These are phyloP conservation scores for Thuidium tamariscinum DNA, from an alignment of 225 moss, liverwort and hornwort species.

Conservation along the genomic window DNA sequence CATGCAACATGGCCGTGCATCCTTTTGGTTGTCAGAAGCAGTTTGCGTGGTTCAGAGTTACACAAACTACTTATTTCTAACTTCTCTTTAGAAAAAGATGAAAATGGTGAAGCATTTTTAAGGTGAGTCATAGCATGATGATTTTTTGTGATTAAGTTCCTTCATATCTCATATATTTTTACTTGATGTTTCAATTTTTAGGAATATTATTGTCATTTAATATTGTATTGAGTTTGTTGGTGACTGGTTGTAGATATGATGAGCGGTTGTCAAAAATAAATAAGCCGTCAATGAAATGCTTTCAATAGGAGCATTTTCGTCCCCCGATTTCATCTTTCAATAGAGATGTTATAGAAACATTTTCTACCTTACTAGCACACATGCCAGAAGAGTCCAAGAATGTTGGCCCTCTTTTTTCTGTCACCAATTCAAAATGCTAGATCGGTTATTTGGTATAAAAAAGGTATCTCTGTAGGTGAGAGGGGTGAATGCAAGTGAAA, in stretches of 20 bases:
- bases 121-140: background rate
- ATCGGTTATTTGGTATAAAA: too few relatives aligned
- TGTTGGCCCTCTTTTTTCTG: too few relatives aligned
- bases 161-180: background rate
- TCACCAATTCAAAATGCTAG: too few relatives aligned
- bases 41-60: background rate
- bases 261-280: background rate
- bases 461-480: fast-evolving
- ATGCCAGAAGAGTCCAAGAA: background rate
- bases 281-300: background rate
- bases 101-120: background rate
- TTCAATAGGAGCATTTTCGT: background rate
- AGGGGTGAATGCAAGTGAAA: too few relatives aligned
- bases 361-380: background rate
- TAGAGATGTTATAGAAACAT: background rate
- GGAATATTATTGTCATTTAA: background rate
- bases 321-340: background rate
- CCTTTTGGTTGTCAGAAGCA: background rate
- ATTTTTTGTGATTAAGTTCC: background rate
- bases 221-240: background rate
- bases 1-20: background rate
- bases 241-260: background rate
- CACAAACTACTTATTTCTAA: background rate
- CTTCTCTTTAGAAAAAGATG: background rate
- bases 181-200: background rate